These are phyloP conservation scores for Chrysanthemum makinoi DNA, from an alignment of 129 eudicot genomes.

Conservation along the genomic window DNA sequence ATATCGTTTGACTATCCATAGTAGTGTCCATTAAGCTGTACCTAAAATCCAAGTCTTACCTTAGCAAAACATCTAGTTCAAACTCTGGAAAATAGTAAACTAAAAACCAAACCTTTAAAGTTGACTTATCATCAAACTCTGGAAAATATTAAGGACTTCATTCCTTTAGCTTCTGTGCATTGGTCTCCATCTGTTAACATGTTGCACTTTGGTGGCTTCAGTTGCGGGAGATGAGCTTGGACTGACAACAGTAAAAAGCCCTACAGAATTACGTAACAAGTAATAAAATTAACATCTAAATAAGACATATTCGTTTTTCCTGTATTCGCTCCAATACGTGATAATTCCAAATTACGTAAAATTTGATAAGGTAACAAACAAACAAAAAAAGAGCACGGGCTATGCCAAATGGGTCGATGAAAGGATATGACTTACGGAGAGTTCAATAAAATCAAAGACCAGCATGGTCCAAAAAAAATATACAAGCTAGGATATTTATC, in stretches of 20 bases:
- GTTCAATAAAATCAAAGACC: slow-evolving; percentile 88
- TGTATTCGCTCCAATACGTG: no score
- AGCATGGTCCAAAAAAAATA: slow-evolving; percentile 72
- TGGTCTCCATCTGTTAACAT: slow-evolving; percentile 50
- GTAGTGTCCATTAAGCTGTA: no score
- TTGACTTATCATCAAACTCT: slow-evolving; percentile 17
- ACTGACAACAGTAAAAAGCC: slow-evolving; percentile 73
- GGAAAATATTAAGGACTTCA: slow-evolving; percentile 60
- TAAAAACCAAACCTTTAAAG: slow-evolving; percentile 10
- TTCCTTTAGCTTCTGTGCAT: slow-evolving; percentile 66
- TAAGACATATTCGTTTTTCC: no score
- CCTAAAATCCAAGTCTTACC: no score
- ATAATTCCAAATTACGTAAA: neutral
- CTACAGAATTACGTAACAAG: slow-evolving; percentile 27
- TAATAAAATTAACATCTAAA: neutral
- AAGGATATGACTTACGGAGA: slow-evolving; percentile 52
- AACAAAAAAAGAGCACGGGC: neutral
- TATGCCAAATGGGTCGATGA: neutral
- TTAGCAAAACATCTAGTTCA: no score
- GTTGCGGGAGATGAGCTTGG: slow-evolving; percentile 87
- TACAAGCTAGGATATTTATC: neutral
- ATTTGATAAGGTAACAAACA: neutral
- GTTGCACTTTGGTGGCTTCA: slow-evolving; percentile 82
- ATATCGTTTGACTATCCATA: no score
- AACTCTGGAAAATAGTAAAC: neutral